Conservation (phyloP, 371 early-diverging fungal genomes). For the Antonospora locustae region DNA sequence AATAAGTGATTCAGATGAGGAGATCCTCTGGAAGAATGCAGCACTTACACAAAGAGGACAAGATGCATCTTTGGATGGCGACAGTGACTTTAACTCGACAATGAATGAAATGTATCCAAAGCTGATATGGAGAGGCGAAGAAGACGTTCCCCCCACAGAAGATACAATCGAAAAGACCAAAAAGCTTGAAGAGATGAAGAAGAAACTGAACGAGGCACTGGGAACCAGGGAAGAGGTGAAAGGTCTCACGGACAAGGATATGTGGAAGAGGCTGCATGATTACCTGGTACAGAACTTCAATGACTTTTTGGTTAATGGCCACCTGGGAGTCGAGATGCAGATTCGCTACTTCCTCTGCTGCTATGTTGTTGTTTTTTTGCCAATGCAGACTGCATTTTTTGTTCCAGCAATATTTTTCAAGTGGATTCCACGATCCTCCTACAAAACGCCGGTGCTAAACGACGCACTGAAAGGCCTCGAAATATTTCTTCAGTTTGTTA, state of each 20-base stretch:
- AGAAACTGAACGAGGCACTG: conserved; percentile 1
- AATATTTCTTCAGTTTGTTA: conserved; percentile 36
- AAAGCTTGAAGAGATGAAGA: conserved; percentile 2
- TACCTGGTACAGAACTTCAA: conserved; percentile 13
- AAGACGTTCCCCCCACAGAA: conserved; percentile 1
- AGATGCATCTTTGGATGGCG: no score
- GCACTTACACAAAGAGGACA: no score
- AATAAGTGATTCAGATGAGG: no score
- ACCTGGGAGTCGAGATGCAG: conserved; percentile 16
- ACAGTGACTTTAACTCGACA: no score
- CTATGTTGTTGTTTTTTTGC: conserved; percentile 32
- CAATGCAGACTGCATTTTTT: conserved; percentile 22
- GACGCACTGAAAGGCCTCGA: conserved; percentile 28
- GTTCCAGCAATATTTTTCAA: conserved; percentile 21
- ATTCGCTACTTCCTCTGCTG: conserved; percentile 34
- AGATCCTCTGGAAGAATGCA: no score
- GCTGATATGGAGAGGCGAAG: no score
- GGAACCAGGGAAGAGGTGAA: neutral
- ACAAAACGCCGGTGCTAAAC: conserved; percentile 21
- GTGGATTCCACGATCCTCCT: conserved; percentile 28
- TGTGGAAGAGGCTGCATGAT: conserved; percentile 26
- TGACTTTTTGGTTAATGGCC: conserved; percentile 28
- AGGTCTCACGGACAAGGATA: conserved; percentile 17
- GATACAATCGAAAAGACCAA: neutral
- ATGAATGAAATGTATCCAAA: no score